Conservation (phyloP, 2,329 filamentous ascomycete genomes). For the Dactylellina haptotyla region DNA sequence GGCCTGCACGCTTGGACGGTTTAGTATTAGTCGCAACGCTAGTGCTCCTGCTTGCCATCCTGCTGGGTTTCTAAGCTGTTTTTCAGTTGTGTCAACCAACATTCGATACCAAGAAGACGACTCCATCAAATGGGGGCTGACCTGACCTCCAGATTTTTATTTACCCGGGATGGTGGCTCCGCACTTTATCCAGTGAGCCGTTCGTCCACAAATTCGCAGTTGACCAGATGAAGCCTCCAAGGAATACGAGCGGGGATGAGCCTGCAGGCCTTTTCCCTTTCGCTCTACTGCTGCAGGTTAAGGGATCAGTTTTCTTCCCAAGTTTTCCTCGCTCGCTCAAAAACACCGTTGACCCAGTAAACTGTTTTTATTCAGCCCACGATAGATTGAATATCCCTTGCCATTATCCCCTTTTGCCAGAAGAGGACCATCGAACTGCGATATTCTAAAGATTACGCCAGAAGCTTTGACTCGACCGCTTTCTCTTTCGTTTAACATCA, state of each 20-base stretch:
- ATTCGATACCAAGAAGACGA: slow-evolving; percentile 19
- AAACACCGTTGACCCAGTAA: slow-evolving; percentile 13
- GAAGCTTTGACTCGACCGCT: slow-evolving; percentile 5
- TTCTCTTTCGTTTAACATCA: slow-evolving; percentile 1
- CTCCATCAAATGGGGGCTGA: slow-evolving; percentile 48
- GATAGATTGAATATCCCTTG: slow-evolving; percentile 45
- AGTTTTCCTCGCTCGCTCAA: background rate
- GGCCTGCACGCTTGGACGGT: slow-evolving; percentile 18
- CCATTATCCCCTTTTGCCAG: slow-evolving; percentile 30
- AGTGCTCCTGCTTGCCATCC: slow-evolving; percentile 16
- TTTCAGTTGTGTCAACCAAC: slow-evolving; percentile 24
- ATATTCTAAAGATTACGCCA: slow-evolving; percentile 34
- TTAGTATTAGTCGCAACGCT: slow-evolving; percentile 40
- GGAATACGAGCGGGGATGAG: slow-evolving; percentile 25
- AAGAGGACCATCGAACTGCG: slow-evolving; percentile 18
- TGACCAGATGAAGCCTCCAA: slow-evolving; percentile 4
- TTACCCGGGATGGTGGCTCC: slow-evolving; percentile 53
- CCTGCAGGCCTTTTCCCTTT: slow-evolving; percentile 6
- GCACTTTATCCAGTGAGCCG: slow-evolving; percentile 47
- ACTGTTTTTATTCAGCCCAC: slow-evolving; percentile 36
- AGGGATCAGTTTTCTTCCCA: slow-evolving; percentile 13
- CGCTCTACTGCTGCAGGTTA: slow-evolving; percentile 27
- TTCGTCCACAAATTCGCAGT: slow-evolving; percentile 31
- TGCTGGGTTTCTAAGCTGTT: slow-evolving; percentile 30
- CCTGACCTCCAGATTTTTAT: slow-evolving; percentile 37